Evolutionary conservation across 148 eudicot genomes (phyloP).

Genomic region (Linanthus parryae): DNA sequence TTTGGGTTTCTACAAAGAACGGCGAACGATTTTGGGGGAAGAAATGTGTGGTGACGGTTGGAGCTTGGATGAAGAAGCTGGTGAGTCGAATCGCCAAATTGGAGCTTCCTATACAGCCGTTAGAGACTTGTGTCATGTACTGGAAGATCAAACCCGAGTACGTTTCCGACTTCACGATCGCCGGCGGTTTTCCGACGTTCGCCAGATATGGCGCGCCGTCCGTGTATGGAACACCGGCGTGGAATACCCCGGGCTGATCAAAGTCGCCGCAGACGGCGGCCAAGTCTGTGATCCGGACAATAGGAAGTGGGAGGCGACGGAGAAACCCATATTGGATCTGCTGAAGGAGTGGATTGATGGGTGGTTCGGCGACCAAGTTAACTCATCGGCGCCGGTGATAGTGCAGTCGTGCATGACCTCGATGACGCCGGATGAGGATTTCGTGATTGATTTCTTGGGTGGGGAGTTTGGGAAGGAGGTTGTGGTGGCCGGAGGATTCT

Average conservation of each 20-base stretch:
- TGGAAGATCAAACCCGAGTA: constrained; percentile 63
- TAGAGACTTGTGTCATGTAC: constrained; percentile 60
- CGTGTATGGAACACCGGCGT: constrained; percentile 75
- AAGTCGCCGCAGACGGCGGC: constrained; percentile 62
- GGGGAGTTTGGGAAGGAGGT: constrained; percentile 75
- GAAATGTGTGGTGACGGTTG: constrained; percentile 69
- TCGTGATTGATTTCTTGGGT: constrained; percentile 70
- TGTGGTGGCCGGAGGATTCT: constrained; percentile 80
- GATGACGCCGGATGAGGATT: constrained; percentile 87
- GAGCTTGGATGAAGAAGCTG: constrained; percentile 62
- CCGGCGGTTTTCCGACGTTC: constrained; percentile 60
- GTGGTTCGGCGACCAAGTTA: constrained; percentile 45
- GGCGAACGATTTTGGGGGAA: constrained; percentile 24
- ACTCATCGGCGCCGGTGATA: constrained; percentile 37
- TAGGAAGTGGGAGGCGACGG: constrained; percentile 43
- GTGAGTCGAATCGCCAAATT: constrained; percentile 18
- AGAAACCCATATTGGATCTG: constrained; percentile 13
- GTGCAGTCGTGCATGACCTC: constrained; percentile 77
- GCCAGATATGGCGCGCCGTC: constrained; percentile 76
- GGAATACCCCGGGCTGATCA: constrained; percentile 74
- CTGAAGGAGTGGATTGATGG: constrained; percentile 50
- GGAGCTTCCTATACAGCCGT: constrained; percentile 47
- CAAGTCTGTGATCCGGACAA: constrained; percentile 52
- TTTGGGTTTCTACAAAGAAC: constrained; percentile 27
- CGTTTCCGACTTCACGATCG: constrained; percentile 41